Percentiles rank a stretch among this genome's conserved stretches.
These are phyloP conservation scores for Calocybe gambosa DNA, from an alignment of 1,284 basidiomycete genomes.

Conservation along the genomic window DNA sequence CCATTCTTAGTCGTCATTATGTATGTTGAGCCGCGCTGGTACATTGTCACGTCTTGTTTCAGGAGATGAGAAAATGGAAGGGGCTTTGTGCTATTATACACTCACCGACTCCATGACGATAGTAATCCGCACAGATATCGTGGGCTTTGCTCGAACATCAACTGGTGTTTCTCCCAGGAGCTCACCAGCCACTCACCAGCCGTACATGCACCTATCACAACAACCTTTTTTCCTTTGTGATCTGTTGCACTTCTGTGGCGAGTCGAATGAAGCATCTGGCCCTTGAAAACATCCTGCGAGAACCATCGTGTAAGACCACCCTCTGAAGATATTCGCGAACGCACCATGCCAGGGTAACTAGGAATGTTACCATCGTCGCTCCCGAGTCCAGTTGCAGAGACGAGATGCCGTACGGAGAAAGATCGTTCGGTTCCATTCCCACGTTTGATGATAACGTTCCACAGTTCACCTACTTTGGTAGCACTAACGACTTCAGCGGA, in stretches of 20 bases:
- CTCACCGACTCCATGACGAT: constrained; percentile 18
- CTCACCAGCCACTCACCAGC: constrained; percentile 32
- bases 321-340: background rate
- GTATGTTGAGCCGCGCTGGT: constrained; percentile 38
- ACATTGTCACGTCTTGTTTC: constrained; percentile 37
- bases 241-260: constrained; percentile 43
- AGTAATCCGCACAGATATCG: constrained; percentile 28
- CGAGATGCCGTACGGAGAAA: constrained; percentile 49
- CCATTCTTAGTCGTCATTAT: constrained; percentile 33
- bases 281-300: constrained; percentile 45
- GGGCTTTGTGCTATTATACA: background rate
- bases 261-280: constrained; percentile 51
- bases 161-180: background rate
- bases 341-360: constrained; percentile 34
- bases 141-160: constrained; percentile 19
- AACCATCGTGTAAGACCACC: background rate
- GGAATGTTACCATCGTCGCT: constrained; percentile 46
- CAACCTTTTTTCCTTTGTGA: constrained; percentile 54
- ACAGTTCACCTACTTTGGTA: constrained; percentile 41
- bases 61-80: background rate
- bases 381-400: constrained; percentile 58
- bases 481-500: constrained; percentile 43
- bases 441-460: constrained; percentile 47
- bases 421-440: constrained; percentile 38
- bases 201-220: constrained; percentile 59